Base-by-base conservation (phyloP, 2,329 filamentous ascomycete genomes). In the Scytalidium sp. region DNA sequence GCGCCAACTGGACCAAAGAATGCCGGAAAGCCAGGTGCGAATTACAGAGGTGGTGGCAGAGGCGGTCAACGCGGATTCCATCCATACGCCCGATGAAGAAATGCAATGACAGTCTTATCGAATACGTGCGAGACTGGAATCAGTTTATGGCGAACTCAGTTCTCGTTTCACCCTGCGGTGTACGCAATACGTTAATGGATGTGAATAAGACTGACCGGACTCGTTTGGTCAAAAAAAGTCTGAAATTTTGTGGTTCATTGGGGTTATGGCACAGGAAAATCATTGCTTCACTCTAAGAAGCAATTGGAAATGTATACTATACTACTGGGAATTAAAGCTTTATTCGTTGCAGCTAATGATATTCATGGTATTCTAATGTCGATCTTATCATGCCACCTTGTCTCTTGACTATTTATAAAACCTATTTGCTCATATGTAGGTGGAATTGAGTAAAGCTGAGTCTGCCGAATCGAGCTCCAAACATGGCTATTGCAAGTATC, bases 1-100 rank as follows among this genome's bases (percentile, higher is more conserved):
- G 90, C 94, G 5, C 94, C 94, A 0, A 99, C 94, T 0, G 94
- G 94, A 0, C 94, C 94, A 3, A 96, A 96, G 78, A 99, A 97
- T 63, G 90, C 92, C 1, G 92, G 92, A 21, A 88, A 87, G 64
- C 90, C 92, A 1, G 91, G 92, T 15, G 90, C 90, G 2, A 96
- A 96, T 71, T 97, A 97, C 68, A 86, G 93, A 39, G 93, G 94
- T 47, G 93, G 93, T 46, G 90, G 93, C 17, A 77, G 90, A 53
- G 88, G 89, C 52, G 81, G 84, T 20, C 79, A 78, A n/a, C 75
- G 90, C 22, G 89, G 88, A 3, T 96, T 82, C 70, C 90, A 95
- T 66, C 90, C 90, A 25, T 96, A 96, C 70, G 72, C 78, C 36
- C 56, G 64, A 41, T 36, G 45, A 13, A 39, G 15, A 32, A 36